A percentile compares a stretch with the other conserved stretches of the same genome.
Conservation (phyloP, 225 moss, liverwort and hornwort species). For the Polytrichum formosum region DNA sequence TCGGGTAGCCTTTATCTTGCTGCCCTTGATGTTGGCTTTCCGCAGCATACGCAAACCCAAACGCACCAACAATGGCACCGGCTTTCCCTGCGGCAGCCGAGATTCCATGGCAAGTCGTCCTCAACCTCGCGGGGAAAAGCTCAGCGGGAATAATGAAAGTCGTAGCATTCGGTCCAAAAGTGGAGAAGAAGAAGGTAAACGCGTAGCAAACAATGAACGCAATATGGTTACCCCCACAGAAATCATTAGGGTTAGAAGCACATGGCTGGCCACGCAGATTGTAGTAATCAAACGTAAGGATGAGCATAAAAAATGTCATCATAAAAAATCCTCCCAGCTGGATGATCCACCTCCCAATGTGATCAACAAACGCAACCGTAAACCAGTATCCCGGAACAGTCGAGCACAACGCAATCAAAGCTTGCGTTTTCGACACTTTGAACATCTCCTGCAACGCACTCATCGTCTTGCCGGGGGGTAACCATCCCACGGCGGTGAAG, state of each 20-base stretch:
- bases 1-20: slow-evolving; percentile 31
- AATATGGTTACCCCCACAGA: slow-evolving; percentile 35
- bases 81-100: slow-evolving; percentile 36
- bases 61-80: slow-evolving; percentile 36
- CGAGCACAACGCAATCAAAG: slow-evolving; percentile 38
- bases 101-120: slow-evolving; percentile 34
- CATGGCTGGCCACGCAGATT: slow-evolving; percentile 46
- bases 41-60: slow-evolving; percentile 33
- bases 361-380: slow-evolving; percentile 46
- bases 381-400: slow-evolving; percentile 52
- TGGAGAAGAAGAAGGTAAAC: slow-evolving; percentile 4
- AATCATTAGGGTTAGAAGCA: slow-evolving; percentile 11
- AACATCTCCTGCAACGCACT: slow-evolving; percentile 44
- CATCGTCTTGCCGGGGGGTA: slow-evolving; percentile 39
- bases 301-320: slow-evolving; percentile 64
- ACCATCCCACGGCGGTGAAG: slow-evolving; percentile 41
- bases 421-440: slow-evolving; percentile 25
- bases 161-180: slow-evolving; percentile 8
- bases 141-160: slow-evolving; percentile 38
- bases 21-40: slow-evolving; percentile 7
- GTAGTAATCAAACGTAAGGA: slow-evolving; percentile 32
- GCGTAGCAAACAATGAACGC: slow-evolving; percentile 44
- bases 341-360: slow-evolving; percentile 51
- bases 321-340: slow-evolving; percentile 51
- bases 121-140: slow-evolving; percentile 29